Conservation (phyloP, 768 basidiomycete species). For the Boletus eberwhitei region DNA sequence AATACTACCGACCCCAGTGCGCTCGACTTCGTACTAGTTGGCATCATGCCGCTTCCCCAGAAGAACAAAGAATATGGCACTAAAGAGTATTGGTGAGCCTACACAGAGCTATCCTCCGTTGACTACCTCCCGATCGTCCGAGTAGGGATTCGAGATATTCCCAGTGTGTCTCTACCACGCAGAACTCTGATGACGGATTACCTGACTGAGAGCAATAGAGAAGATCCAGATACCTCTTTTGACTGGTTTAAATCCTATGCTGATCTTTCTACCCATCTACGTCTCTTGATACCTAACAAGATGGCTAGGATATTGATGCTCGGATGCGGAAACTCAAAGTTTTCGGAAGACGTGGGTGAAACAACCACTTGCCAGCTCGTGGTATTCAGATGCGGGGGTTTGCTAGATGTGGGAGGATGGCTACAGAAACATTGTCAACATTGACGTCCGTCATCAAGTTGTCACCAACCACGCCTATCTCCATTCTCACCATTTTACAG, state of each 20-base stretch:
- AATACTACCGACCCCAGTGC: no score
- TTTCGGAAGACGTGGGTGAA: slow-evolving; percentile 65
- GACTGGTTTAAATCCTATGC: slow-evolving; percentile 88
- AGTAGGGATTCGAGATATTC: slow-evolving; percentile 67
- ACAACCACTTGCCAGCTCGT: not conserved
- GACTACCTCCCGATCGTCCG: not conserved
- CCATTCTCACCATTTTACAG: slow-evolving; percentile 33
- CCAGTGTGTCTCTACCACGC: slow-evolving; percentile 41
- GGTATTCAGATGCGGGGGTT: slow-evolving; percentile 1
- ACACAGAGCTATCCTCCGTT: not conserved
- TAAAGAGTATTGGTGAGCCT: slow-evolving; percentile 62
- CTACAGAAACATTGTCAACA: slow-evolving; percentile 74
- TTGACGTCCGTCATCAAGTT: slow-evolving; percentile 51
- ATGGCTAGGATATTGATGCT: slow-evolving; percentile 68
- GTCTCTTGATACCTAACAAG: slow-evolving; percentile 60
- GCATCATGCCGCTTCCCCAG: slow-evolving; percentile 43
- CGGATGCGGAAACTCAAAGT: slow-evolving; percentile 79
- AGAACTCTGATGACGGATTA: not conserved
- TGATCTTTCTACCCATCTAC: slow-evolving; percentile 63
- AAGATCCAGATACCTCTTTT: slow-evolving; percentile 55
- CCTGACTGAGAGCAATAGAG: slow-evolving; percentile 38
- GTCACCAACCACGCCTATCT: not conserved
- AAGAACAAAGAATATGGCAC: slow-evolving; percentile 69
- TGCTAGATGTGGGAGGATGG: slow-evolving; percentile 86
- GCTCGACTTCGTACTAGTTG: no score